phyloP scores from a whole-genome alignment of 805 yeast species.

The Tetrapisispora fleetii region DNA sequence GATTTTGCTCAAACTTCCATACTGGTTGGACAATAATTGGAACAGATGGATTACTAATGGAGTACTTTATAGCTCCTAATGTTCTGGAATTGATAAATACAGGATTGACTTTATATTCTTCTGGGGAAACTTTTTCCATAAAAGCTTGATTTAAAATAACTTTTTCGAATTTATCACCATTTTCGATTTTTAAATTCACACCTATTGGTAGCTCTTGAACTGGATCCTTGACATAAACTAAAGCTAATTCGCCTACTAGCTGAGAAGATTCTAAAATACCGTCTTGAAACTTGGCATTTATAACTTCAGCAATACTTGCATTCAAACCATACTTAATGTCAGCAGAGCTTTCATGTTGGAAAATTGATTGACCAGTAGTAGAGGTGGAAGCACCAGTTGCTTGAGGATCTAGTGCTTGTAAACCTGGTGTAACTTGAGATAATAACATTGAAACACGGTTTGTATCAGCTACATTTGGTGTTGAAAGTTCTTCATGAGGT shows the following conservation, averaged over 20 bases:
- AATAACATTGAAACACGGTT: conserved; percentile 7
- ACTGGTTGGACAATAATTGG: conserved; percentile 72
- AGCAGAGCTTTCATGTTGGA: conserved; percentile 40
- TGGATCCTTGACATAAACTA: conserved; percentile 41
- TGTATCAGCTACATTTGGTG: conserved; percentile 1
- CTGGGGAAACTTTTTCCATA: conserved; percentile 40
- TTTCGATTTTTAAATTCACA: conserved; percentile 35
- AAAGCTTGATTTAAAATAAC: conserved; percentile 45
- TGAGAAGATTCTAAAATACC: conserved; percentile 53
- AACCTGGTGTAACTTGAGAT: conserved; percentile 20
- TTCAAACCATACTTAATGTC: conserved; percentile 51
- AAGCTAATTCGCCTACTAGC: conserved; percentile 78
- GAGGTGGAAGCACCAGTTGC: conserved; percentile 34
- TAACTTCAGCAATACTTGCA: conserved; percentile 74
- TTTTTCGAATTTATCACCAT: conserved; percentile 34
- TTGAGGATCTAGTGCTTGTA: conserved; percentile 31
- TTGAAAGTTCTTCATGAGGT: not conserved
- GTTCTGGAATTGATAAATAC: conserved; percentile 50
- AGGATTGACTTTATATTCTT: conserved; percentile 38
- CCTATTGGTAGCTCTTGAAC: conserved; percentile 33
- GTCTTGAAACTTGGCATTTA: conserved; percentile 64
- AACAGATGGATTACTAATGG: conserved; percentile 42
- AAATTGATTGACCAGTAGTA: conserved; percentile 24
- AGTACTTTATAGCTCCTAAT: conserved; percentile 73
- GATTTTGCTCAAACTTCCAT: conserved; percentile 83